Conservation (phyloP, 2,329 filamentous ascomycete species). For the Paecilomyces dactylethromorphus region DNA sequence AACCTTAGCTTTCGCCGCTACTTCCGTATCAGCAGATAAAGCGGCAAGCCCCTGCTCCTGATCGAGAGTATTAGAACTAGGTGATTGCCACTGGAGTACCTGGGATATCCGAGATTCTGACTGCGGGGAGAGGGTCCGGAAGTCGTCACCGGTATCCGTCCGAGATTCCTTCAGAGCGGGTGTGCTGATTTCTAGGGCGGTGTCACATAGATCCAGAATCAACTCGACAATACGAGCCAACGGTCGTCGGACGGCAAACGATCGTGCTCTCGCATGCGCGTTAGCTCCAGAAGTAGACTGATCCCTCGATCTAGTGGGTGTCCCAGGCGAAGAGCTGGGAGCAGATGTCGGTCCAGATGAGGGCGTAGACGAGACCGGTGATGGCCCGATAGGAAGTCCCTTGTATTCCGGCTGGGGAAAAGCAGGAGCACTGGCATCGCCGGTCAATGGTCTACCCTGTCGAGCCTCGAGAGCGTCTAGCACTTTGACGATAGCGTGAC, state of each 20-base stretch:
- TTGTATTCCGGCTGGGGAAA: slow-evolving; percentile 74
- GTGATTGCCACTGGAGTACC: slow-evolving; percentile 93
- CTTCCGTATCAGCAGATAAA: slow-evolving; percentile 85
- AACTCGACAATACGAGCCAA: slow-evolving; percentile 91
- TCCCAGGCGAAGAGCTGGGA: slow-evolving; percentile 62
- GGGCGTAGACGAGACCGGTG: slow-evolving; percentile 58
- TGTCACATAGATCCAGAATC: slow-evolving; percentile 91
- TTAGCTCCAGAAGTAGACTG: slow-evolving; percentile 58
- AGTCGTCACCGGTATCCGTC: slow-evolving; percentile 59
- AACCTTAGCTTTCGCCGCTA: slow-evolving; percentile 77
- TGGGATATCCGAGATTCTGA: slow-evolving; percentile 93
- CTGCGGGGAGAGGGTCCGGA: slow-evolving; percentile 89
- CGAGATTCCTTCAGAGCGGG: slow-evolving; percentile 84
- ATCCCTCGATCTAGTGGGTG: slow-evolving; percentile 60
- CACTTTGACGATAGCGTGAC: slow-evolving; percentile 90
- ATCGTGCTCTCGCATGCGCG: slow-evolving; percentile 73
- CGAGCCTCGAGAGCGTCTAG: slow-evolving; percentile 79
- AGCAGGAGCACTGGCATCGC: slow-evolving; percentile 37
- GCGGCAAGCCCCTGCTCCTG: slow-evolving; percentile 85
- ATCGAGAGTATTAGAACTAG: slow-evolving; percentile 81
- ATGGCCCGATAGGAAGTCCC: slow-evolving; percentile 73
- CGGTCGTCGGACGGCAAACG: slow-evolving; percentile 85
- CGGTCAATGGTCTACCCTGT: slow-evolving; percentile 35
- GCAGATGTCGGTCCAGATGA: slow-evolving; percentile 67
- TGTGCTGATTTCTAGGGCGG: slow-evolving; percentile 87